A percentile compares a stretch with the other conserved stretches of the same genome.
Conservation (phyloP, 257 asterid species). For the Prunella vulgaris region DNA sequence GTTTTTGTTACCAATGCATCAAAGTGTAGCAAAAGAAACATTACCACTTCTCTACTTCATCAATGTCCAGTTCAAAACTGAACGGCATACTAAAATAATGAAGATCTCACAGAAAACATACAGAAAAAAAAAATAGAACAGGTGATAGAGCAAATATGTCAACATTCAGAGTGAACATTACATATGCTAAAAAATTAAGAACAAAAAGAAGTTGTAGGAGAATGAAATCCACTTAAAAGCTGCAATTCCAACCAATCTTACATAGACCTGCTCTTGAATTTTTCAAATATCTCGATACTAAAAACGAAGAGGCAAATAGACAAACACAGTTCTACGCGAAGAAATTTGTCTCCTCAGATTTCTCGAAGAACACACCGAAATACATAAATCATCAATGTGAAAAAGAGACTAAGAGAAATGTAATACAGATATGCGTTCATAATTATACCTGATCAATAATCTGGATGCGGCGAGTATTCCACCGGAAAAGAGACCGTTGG, state of each 20-base stretch:
- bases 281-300: not conserved
- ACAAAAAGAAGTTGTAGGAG: not conserved
- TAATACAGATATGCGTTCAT: not conserved
- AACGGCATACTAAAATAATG: not conserved
- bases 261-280: conserved; percentile 3
- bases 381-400: not conserved
- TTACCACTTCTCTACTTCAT: not conserved
- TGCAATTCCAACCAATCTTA: conserved; percentile 9
- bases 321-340: not conserved
- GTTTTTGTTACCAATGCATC: not conserved
- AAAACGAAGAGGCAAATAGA: not conserved
- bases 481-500: conserved; percentile 18
- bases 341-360: conserved; percentile 2
- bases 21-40: conserved; percentile 2
- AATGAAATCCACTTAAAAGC: not conserved
- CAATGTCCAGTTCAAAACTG: not conserved
- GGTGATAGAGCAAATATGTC: not conserved
- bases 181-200: not conserved
- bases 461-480: conserved; percentile 15
- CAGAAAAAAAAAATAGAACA: not conserved
- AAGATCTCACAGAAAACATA: conserved; percentile 1
- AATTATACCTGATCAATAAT: conserved; percentile 7
- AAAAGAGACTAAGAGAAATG: not conserved
- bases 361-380: not conserved
- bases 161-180: not conserved